A percentile compares a stretch with the other conserved stretches of the same genome.
Evolutionary conservation across 495 filamentous ascomycete species (phyloP).

Genomic region (Hypoxylon trugodes): DNA sequence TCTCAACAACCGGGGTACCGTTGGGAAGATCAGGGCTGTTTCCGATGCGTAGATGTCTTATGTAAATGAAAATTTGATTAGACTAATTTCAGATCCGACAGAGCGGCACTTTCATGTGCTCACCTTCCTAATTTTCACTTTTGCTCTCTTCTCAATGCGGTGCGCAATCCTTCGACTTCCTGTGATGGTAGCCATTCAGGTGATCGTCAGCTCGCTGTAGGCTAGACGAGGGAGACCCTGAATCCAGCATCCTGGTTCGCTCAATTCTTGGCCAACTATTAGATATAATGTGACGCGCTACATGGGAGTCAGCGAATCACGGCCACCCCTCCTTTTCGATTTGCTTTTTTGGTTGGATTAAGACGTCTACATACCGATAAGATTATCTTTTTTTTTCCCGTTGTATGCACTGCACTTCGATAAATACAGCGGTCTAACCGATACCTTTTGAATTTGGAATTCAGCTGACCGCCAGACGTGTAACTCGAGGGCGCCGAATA

Average conservation of each 20-base stretch:
- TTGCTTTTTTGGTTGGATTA: not conserved
- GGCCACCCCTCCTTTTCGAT: constrained; percentile 23
- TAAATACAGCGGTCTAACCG: constrained; percentile 3
- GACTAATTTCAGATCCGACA: constrained; percentile 13
- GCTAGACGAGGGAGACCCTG: constrained; percentile 27
- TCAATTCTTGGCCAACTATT: constrained; percentile 22
- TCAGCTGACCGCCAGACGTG: constrained; percentile 9
- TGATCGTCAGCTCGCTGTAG: constrained; percentile 30
- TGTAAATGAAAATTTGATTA: constrained; percentile 16
- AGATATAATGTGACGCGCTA: constrained; percentile 4
- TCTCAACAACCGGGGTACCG: constrained; percentile 10
- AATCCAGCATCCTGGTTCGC: constrained; percentile 41
- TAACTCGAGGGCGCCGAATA: constrained; percentile 2
- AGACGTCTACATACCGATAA: not conserved
- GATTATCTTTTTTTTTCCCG: constrained; percentile 7
- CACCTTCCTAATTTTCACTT: constrained; percentile 22
- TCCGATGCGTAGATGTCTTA: constrained; percentile 1
- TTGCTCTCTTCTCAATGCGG: constrained; percentile 2
- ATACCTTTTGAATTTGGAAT: constrained; percentile 13
- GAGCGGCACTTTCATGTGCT: constrained; percentile 18
- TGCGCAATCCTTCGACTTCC: constrained; percentile 22
- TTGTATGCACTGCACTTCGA: not conserved
- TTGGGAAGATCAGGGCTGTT: not conserved
- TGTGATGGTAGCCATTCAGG: constrained; percentile 29
- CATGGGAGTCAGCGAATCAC: constrained; percentile 26